Base-by-base conservation (phyloP, 176 grass and related monocot species). In the Triticum timopheevii region DNA sequence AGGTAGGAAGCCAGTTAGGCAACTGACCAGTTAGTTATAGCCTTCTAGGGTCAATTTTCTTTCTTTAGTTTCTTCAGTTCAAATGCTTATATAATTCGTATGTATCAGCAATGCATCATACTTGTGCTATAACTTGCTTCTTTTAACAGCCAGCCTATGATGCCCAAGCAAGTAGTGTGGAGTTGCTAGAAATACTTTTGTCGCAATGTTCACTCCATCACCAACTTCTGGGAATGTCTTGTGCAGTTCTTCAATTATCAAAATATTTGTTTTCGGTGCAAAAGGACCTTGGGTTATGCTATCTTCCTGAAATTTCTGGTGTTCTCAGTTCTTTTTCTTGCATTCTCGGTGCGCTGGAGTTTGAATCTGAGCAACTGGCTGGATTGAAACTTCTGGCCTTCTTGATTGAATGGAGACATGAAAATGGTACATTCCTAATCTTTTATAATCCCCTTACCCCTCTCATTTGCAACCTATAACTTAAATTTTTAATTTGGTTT, bases 321-420 rank as follows among this genome's bases (percentile, higher is more conserved):
- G 82, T 94, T 87, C 84, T 92, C 80, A 86, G 80, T 82, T 94
- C 86, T 84, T 80, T 94, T 77, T 92, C 96, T 65, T 87, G 85
- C 77, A 88, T 76, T 85, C 92, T 96, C 58, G 85, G 69, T 76
- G 86, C 78, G 47, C 79, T 86, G n/a, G 93, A 98, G 72, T 94
- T 96, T 96, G 92, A 96, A 89, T 90, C 94, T 65, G 96, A 98
- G 59, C 96, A 98, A 35, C 66, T 98, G 80, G 82, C 80, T 50
- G 92, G 81, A 59, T 85, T 94, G 88, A 98, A 96, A 84, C 90
- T 96, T 82, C 80, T 96, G 61, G 63, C 82, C 80, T 92, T 94
- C 80, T 78, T 96, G 82, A 87, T 88, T 25, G 90, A 96, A 22
- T 98, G 93, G 92, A 98, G 90, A 89, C 78, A 87, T 90, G 87